A percentile compares a stretch with the other conserved stretches of the same genome.
Conservation (phyloP, 305 asterid species). For the Petunia hybrid region DNA sequence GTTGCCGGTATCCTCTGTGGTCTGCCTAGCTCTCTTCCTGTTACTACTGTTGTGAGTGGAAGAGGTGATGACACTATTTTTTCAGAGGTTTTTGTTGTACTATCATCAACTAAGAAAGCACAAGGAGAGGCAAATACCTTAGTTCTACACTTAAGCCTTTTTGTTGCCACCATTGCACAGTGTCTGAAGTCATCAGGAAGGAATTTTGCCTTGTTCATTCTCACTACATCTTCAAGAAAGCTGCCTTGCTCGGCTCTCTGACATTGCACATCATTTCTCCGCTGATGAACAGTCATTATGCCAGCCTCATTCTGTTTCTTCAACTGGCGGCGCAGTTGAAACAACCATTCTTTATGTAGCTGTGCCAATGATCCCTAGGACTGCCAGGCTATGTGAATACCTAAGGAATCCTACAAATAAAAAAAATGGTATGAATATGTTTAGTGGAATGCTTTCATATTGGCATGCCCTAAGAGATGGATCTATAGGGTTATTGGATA, state of each 20-base stretch:
- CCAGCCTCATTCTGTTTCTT: constrained; percentile 85
- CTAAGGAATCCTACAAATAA: constrained; percentile 68
- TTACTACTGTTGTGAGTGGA: constrained; percentile 89
- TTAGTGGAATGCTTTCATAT: constrained; percentile 71
- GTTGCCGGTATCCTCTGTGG: constrained; percentile 84
- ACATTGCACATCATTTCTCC: constrained; percentile 85
- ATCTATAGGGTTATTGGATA: constrained; percentile 85
- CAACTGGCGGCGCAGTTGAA: constrained; percentile 69
- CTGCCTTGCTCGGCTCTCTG: constrained; percentile 78
- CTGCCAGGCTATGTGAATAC: constrained; percentile 88
- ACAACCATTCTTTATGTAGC: constrained; percentile 81
- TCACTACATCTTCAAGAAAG: constrained; percentile 88
- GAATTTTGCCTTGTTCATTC: constrained; percentile 82
- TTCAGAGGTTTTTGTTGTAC: constrained; percentile 85
- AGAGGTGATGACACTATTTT: constrained; percentile 96
- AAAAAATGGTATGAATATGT: constrained; percentile 54
- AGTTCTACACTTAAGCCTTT: constrained; percentile 81
- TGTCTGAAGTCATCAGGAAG: constrained; percentile 87
- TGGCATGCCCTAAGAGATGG: constrained; percentile 96
- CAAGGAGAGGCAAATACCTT: constrained; percentile 71
- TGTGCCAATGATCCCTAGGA: constrained; percentile 95
- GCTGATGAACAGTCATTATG: constrained; percentile 77
- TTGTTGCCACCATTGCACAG: constrained; percentile 80
- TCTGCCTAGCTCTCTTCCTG: constrained; percentile 89
- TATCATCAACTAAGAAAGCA: constrained; percentile 76